Evolutionary conservation across 2,329 filamentous ascomycete species (phyloP).

Genomic region (Aspergillus novofumigatus): DNA sequence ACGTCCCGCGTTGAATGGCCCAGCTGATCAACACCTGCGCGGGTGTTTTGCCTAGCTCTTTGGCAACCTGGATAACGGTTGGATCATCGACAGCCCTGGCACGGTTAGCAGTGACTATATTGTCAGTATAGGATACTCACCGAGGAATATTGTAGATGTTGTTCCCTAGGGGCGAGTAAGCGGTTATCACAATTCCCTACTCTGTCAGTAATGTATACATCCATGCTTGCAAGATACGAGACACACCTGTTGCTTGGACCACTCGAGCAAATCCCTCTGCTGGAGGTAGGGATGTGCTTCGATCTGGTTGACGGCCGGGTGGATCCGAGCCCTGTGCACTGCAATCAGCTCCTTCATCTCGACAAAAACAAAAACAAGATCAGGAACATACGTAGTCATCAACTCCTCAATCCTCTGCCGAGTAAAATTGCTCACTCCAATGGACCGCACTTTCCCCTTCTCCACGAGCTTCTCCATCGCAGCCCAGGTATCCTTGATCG

Average conservation of each 20-base stretch:
- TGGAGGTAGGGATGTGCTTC: constrained; percentile 26
- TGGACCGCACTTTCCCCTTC: constrained; percentile 58
- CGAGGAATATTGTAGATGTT: constrained; percentile 16
- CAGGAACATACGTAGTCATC: constrained; percentile 19
- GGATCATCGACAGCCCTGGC: constrained; percentile 12
- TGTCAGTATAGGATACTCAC: background rate
- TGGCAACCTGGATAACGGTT: constrained; percentile 9
- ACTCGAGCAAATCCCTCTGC: constrained; percentile 19
- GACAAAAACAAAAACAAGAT: background rate
- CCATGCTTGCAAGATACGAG: too few species aligned
- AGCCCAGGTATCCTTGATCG: constrained; percentile 51
- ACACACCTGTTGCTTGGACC: background rate
- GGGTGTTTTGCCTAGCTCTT: constrained; percentile 7
- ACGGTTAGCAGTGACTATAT: background rate
- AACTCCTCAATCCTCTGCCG: constrained; percentile 39
- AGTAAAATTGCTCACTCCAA: constrained; percentile 70
- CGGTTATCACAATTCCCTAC: constrained; percentile 44
- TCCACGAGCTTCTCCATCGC: constrained; percentile 54
- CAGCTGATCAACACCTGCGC: constrained; percentile 13
- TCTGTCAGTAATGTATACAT: constrained; percentile 3
- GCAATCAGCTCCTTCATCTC: background rate
- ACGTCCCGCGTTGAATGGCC: constrained; percentile 14
- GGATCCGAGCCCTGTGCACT: constrained; percentile 16
- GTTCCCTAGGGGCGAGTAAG: constrained; percentile 48
- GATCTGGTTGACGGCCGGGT: constrained; percentile 21